phyloP scores from a whole-genome alignment of 331 rosid species.

The Quercus tomentella region DNA sequence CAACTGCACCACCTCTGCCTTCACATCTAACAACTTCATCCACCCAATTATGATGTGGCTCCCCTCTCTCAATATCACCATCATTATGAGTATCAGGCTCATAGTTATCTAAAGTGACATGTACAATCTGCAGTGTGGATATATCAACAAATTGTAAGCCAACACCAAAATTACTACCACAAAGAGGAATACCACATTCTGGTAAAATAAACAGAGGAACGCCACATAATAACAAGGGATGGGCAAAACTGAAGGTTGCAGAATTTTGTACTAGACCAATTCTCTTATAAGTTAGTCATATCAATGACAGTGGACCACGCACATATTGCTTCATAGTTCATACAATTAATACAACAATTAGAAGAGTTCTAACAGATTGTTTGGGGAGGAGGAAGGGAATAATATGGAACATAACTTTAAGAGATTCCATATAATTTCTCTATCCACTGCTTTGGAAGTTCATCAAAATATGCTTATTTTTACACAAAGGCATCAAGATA shows the following conservation, averaged over 20 bases:
- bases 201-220: background rate
- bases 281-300: background rate
- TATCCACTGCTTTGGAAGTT: background rate
- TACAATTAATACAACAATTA: background rate
- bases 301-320: background rate
- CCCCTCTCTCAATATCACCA: slow-evolving; percentile 40
- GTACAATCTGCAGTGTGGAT: slow-evolving; percentile 58
- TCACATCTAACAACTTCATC: slow-evolving; percentile 84
- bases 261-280: background rate
- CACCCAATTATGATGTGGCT: slow-evolving; percentile 89
- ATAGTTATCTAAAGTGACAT: slow-evolving; percentile 65
- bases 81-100: slow-evolving; percentile 45
- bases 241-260: background rate
- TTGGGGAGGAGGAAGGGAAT: too few species aligned
- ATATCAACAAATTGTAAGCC: slow-evolving; percentile 15
- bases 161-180: background rate
- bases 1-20: slow-evolving; percentile 53
- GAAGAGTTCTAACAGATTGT: background rate
- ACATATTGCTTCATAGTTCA: background rate
- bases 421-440: background rate
- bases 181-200: background rate
- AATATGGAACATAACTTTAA: background rate
- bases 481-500: background rate
- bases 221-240: background rate
- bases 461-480: background rate